Evolutionary conservation across 768 basidiomycete genomes (phyloP).

Genomic region (Plicaturopsis crispa): DNA sequence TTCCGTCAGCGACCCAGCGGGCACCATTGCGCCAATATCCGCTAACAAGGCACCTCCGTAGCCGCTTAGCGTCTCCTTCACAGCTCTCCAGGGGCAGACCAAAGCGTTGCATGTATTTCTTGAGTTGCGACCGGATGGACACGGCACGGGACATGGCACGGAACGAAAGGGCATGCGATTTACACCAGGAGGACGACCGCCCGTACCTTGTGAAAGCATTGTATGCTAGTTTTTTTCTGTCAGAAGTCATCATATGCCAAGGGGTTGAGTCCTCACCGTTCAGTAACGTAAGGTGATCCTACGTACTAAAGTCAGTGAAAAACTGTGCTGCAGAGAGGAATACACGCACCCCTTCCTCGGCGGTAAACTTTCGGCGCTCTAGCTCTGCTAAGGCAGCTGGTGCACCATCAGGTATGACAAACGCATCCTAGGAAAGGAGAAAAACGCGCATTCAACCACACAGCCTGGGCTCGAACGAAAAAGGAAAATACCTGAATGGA

Average conservation of each 20-base stretch:
- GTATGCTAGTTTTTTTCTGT: conserved; percentile 80
- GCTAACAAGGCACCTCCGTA: conserved; percentile 84
- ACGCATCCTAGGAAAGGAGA: conserved; percentile 61
- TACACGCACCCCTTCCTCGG: conserved; percentile 84
- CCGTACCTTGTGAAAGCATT: conserved; percentile 87
- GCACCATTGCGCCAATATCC: conserved; percentile 96
- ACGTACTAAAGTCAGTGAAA: conserved; percentile 1
- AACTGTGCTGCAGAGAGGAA: background rate
- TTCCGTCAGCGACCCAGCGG: conserved; percentile 86
- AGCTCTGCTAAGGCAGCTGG: conserved; percentile 83
- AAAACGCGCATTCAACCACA: background rate
- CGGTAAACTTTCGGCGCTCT: conserved; percentile 92
- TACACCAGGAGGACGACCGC: conserved; percentile 88
- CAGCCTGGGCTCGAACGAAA: no score
- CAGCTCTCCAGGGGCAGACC: conserved; percentile 78
- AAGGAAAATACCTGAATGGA: conserved; percentile 73
- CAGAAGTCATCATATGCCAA: background rate
- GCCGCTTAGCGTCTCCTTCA: conserved; percentile 74
- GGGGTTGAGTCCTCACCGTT: conserved; percentile 52
- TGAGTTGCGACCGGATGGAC: conserved; percentile 90
- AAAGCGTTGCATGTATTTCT: conserved; percentile 92
- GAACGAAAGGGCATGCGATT: conserved; percentile 86
- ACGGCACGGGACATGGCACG: conserved; percentile 90
- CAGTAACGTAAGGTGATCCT: conserved; percentile 93
- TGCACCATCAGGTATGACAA: conserved; percentile 81